Conservation (phyloP, 164 flowering plant species). For the Piper longum region DNA sequence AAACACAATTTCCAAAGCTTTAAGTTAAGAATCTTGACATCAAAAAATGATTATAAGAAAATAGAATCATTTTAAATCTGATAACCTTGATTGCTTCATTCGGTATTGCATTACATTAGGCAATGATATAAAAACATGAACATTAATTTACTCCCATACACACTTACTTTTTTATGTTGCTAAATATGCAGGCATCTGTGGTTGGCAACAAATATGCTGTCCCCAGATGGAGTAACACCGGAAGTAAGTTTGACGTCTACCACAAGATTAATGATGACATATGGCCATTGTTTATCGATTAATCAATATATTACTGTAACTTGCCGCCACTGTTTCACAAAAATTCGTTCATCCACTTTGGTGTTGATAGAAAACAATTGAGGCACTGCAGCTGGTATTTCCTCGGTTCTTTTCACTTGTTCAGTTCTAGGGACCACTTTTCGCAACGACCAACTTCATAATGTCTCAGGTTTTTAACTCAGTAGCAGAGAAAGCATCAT, state of each 20-base stretch:
- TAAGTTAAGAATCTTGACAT: too few relatives aligned
- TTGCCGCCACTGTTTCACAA: neutral
- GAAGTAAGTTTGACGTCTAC: constrained; percentile 37
- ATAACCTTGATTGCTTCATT: too few relatives aligned
- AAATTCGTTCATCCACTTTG: neutral
- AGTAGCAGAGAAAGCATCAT: too few relatives aligned
- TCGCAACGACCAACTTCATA: constrained; percentile 72
- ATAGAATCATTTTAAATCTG: too few relatives aligned
- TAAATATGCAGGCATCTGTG: constrained; percentile 62
- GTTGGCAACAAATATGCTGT: constrained; percentile 97
- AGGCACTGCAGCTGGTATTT: constrained; percentile 98
- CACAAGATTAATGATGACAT: neutral
- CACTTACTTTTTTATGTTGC: too few relatives aligned
- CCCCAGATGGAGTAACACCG: constrained; percentile 92
- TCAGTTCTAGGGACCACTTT: constrained; percentile 68
- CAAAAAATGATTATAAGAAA: too few relatives aligned
- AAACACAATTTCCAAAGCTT: too few relatives aligned
- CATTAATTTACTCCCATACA: too few relatives aligned
- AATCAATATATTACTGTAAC: neutral
- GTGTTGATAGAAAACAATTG: constrained; percentile 63
- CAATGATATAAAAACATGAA: too few relatives aligned
- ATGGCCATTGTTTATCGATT: neutral
- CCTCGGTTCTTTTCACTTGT: constrained; percentile 82
- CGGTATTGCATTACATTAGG: too few relatives aligned
- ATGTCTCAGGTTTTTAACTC: constrained; percentile 38